Evolutionary conservation across 1,284 basidiomycete genomes (phyloP), one percentile per base, ranked within the genome.

Genomic region (Boletus sp.): DNA sequence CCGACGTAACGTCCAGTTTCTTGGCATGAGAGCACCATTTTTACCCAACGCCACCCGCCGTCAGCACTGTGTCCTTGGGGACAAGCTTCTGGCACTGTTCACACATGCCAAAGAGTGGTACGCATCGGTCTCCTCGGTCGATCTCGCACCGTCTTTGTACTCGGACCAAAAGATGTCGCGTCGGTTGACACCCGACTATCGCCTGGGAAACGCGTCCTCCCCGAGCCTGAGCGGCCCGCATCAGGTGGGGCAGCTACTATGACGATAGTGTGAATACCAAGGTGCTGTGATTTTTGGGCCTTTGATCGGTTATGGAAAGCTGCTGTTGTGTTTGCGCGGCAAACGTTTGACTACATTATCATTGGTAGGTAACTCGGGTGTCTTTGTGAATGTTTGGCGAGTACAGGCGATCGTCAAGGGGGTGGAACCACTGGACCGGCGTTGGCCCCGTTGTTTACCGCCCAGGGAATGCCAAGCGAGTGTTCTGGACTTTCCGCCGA

Each of bases 331-430:
- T 63, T 65, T 50, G 53, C 55, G 5, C 39, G 20, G 46, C 52
- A 59, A 41, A 22, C 35, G 22, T 67, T 67, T 39, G 64, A 65
- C 45, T 61, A 67, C 37, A 57, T 68, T 45, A n/a, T 67, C 27
- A 46, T 66, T 8, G 64, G 64, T 64, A 35, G 12, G 64, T 56
- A 22, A 42, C n/a, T 36, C 7, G 12, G 4, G 24, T 36, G 4
- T 51, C 29, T 18, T 55, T 54, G 45, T 27, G 46, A 31, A 20
- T 7, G 3, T 39, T 31, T 54, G 20, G 36, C 9, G 15, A 24
- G 37, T n/a, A 29, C 9, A 45, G n/a, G 9, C 18, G 9, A 36
- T 48, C 7, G 12, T 46, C 35, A 29, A 67, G 64, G 65, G 35
- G 54, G 57, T 24, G 61, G 63, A 48, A 63, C 29, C 20, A 61